A percentile compares a stretch with the other conserved stretches of the same genome.
These are phyloP conservation scores for Kluyveromyces wickerhamii DNA, from an alignment of 805 yeast species.

Conservation along the genomic window DNA sequence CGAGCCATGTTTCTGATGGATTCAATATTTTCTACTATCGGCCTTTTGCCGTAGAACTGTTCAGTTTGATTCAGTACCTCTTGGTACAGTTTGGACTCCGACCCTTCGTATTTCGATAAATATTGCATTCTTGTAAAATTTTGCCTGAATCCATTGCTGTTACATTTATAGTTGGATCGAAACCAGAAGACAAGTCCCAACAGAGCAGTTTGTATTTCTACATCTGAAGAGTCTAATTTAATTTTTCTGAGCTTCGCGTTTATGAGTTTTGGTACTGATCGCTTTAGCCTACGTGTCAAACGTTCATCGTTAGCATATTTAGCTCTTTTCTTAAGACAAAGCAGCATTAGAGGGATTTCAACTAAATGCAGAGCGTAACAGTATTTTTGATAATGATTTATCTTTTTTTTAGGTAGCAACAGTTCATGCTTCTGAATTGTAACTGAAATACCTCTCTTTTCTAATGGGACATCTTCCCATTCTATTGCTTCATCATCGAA, in stretches of 20 bases:
- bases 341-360: slow-evolving; percentile 17
- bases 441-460: slow-evolving; percentile 1
- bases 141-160: slow-evolving; percentile 24
- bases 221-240: not conserved
- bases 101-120: slow-evolving; percentile 4
- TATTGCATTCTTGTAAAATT: slow-evolving; percentile 12
- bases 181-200: slow-evolving; percentile 23
- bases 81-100: not conserved
- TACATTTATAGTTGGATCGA: slow-evolving; percentile 18
- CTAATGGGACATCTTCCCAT: slow-evolving; percentile 25
- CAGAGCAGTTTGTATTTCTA: slow-evolving; percentile 13
- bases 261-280: slow-evolving; percentile 21
- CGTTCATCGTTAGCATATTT: slow-evolving; percentile 13
- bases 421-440: not conserved
- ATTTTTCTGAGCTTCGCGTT: slow-evolving; percentile 13
- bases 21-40: slow-evolving; percentile 7
- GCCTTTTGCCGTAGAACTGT: slow-evolving; percentile 17
- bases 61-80: slow-evolving; percentile 10
- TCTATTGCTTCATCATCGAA: slow-evolving; percentile 12
- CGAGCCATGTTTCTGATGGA: slow-evolving; percentile 16
- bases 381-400: slow-evolving; percentile 9
- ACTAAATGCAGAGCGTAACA: slow-evolving; percentile 15
- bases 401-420: slow-evolving; percentile 4
- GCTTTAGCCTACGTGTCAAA: slow-evolving; percentile 15
- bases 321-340: slow-evolving; percentile 9